Base-by-base conservation (phyloP, 805 yeast species). In the Wickerhamomyces mucosus region DNA sequence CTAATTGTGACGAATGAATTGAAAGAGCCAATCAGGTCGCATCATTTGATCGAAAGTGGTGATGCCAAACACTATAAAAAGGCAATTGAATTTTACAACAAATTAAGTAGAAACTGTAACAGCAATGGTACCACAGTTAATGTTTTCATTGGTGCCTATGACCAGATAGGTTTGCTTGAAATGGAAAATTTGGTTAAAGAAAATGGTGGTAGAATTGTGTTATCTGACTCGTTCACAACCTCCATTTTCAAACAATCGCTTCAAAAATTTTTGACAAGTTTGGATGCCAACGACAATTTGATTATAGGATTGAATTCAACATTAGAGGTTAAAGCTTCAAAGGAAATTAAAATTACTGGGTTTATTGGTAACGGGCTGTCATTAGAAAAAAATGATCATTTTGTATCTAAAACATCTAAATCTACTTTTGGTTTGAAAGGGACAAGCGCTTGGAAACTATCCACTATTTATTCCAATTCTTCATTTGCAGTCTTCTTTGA, bases 221-320 rank as follows among this genome's bases (percentile, higher is more conserved):
- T 75, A 59, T 62, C 77, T 34, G 85, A 77, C 55, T 69, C 78
- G 4, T 77, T 76, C 46, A 65, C 70, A 21, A 76, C 83, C 0
- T 69, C 83, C 1, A 76, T 77, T 38, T 77, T 77, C 59, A 73
- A 70, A 43, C 82, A 76, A 53, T 75, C 82, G 16, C 65, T 75
- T 34, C 67, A 32, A 65, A 69, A 44, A 67, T 74, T 38, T 63
- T 75, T 42, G 52, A 50, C 15, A 62, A 58, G n/a, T n/a, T n/a
- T n/a, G 34, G 59, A 56, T 19, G 45, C 42, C 12, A 47, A 53
- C 7, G 70, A 56, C 1, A 54, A 48, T 34, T 50, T 70, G 19
- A 63, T 64, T 20, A 61, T 72, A 64, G 84, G 76, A 0, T 55
- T 71, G 40, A 75, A 75, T 52, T 74, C 73, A 3, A 67, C 78